phyloP scores from a whole-genome alignment of 495 filamentous ascomycete species.

The Hypoxylon fragiforme region DNA sequence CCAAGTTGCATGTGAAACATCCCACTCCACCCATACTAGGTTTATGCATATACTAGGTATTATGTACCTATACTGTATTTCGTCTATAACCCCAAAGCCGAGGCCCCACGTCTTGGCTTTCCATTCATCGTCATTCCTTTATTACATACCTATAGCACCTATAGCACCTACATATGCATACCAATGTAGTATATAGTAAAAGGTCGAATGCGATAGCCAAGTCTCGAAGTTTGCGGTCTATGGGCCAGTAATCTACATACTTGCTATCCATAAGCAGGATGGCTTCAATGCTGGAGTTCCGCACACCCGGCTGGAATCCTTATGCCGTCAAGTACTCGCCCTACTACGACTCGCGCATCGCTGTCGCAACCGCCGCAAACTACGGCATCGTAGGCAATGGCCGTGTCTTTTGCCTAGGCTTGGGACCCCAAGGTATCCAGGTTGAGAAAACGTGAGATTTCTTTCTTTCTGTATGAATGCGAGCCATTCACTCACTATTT shows the following conservation, averaged over 20 bases:
- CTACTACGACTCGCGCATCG: slow-evolving; percentile 92
- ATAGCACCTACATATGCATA: slow-evolving; percentile 7
- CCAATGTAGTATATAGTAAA: not conserved
- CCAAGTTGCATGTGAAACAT: too few species aligned
- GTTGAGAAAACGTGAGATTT: slow-evolving; percentile 73
- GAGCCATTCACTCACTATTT: not conserved
- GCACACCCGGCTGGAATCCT: slow-evolving; percentile 90
- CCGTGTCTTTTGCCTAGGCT: slow-evolving; percentile 75
- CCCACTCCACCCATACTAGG: too few species aligned
- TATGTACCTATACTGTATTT: too few species aligned
- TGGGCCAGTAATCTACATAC: not conserved
- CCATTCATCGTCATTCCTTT: slow-evolving; percentile 23
- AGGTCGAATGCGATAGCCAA: slow-evolving; percentile 14
- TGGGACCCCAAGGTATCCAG: slow-evolving; percentile 82
- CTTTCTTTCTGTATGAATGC: too few species aligned
- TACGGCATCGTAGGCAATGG: slow-evolving; percentile 98
- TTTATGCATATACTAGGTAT: not conserved
- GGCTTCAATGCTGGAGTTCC: slow-evolving; percentile 83
- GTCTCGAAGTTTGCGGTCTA: not conserved
- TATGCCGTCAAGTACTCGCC: slow-evolving; percentile 96
- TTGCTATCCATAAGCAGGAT: slow-evolving; percentile 29
- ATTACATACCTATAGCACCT: too few species aligned
- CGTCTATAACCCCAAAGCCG: slow-evolving; percentile 27
- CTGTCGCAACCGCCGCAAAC: slow-evolving; percentile 83
- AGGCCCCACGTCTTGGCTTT: slow-evolving; percentile 26